Base-by-base conservation (phyloP, 2,329 filamentous ascomycete species). In the Hypoxylon sp. region DNA sequence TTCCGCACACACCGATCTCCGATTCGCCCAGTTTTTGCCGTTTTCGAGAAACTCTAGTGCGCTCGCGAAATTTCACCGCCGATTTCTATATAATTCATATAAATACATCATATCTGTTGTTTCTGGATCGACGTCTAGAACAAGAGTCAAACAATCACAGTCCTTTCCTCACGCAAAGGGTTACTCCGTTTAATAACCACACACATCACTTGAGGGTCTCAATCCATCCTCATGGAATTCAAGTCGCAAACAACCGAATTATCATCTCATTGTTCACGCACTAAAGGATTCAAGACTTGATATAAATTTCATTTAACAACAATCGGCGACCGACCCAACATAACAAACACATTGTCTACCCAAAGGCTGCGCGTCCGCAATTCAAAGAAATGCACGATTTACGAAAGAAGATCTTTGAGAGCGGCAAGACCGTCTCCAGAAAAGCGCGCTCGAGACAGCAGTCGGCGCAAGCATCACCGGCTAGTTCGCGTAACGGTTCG, bases 371-470 rank as follows among this genome's bases (percentile, higher is more conserved):
- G 48, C 8, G 35, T 42, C 19, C 24, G 3, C 37, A 53, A 44
- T 44, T 37, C 19, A 39, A 42, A 63, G 65, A 65, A 29, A 91
- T 91, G 89, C 88, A 86, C 76, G 88, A 91, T 75, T 83, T 87
- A 61, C 84, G 90, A 73, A 90, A 91, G 77, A 90, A 91, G 79
- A 90, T 88, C 55, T 87, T 93, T 68, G 90, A 91, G 80, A 90
- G 88, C 81, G 87, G 88, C 77, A 94, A 94, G 83, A 94, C 91
- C 14, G 81, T 88, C 35, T 93, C 91, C 51, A 86, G 85, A 74
- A 93, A 93, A 79, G 89, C 90, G 22, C 86, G 84, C 67, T 86
- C 87, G 22, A 83, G 84, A 66, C 83, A 84, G 46, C 85, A 86
- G 67, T 86, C 85, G 3, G 86, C 87, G 35, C 83, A 85, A 63